Percentiles rank a stretch among this genome's conserved stretches.
Evolutionary conservation across 768 basidiomycete genomes (phyloP).

Genomic region (Termitomyces sp.): DNA sequence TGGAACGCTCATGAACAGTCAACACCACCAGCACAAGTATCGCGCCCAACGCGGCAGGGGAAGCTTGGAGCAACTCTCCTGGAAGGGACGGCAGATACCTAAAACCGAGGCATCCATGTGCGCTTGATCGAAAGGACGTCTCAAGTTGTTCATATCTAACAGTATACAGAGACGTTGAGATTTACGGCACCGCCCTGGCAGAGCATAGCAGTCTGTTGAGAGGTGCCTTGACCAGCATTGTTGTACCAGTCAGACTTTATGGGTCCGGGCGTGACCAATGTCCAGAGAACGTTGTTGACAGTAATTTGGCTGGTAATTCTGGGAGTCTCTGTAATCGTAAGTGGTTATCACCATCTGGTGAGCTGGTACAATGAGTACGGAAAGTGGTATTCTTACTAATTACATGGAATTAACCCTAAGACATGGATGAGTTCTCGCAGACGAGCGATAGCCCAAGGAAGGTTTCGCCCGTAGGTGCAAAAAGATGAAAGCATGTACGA

Average conservation of each 20-base stretch:
- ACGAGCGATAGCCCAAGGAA: too few relatives aligned
- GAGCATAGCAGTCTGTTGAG: conserved; percentile 36
- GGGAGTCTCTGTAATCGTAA: too few relatives aligned
- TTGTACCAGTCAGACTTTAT: conserved; percentile 44
- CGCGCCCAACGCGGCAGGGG: conserved; percentile 25
- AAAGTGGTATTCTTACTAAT: conserved; percentile 24
- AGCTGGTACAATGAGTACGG: conserved; percentile 27
- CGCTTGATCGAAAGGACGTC: neutral
- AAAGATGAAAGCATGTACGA: conserved; percentile 22
- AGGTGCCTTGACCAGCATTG: conserved; percentile 28
- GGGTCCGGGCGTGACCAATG: conserved; percentile 35
- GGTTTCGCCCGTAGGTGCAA: too few relatives aligned
- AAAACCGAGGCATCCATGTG: conserved; percentile 24
- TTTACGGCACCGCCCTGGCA: conserved; percentile 32
- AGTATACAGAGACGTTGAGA: conserved; percentile 43
- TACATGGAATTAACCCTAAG: conserved; percentile 36
- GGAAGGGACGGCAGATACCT: conserved; percentile 46
- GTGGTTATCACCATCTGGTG: neutral
- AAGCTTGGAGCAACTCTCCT: conserved; percentile 34
- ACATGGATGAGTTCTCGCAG: too few relatives aligned
- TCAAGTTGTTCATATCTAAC: conserved; percentile 32
- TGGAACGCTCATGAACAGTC: conserved; percentile 31
- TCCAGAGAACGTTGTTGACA: conserved; percentile 38
- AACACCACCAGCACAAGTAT: conserved; percentile 32
- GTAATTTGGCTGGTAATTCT: conserved; percentile 21